phyloP scores from a whole-genome alignment of 2,329 filamentous ascomycete genomes.

The Tolypocladium amazonense region DNA sequence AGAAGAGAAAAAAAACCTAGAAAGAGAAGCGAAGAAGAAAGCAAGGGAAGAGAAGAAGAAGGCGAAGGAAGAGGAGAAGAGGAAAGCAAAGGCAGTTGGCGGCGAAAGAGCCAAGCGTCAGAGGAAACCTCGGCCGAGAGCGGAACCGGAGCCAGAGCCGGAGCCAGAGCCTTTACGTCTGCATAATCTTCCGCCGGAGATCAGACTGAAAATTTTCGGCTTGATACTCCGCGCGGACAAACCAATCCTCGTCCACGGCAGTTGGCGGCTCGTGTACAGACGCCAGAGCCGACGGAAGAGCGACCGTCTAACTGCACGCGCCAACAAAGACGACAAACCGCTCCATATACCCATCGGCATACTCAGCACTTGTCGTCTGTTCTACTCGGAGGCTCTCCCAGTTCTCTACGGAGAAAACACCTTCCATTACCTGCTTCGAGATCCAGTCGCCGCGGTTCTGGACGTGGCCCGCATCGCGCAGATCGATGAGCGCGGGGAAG shows the following conservation, averaged over 20 bases:
- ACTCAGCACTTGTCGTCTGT: conserved; percentile 20
- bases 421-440: conserved; percentile 35
- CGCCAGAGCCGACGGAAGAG: conserved; percentile 1
- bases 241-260: conserved; percentile 21
- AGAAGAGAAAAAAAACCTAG: background rate
- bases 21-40: background rate
- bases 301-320: background rate
- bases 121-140: background rate
- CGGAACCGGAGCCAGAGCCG: background rate
- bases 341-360: conserved; percentile 23
- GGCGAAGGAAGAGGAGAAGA: background rate
- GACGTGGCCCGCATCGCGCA: conserved; percentile 7
- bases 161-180: background rate
- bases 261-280: conserved; percentile 22
- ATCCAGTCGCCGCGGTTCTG: conserved; percentile 13
- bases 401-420: conserved; percentile 37
- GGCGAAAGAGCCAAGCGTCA: background rate
- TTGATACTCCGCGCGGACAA: conserved; percentile 18
- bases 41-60: background rate
- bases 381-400: conserved; percentile 25
- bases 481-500: conserved; percentile 8
- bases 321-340: conserved; percentile 3
- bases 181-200: conserved; percentile 15
- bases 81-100: background rate
- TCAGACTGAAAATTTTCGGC: conserved; percentile 20